A percentile compares a stretch with the other conserved stretches of the same genome.
These are phyloP conservation scores for Colletotrichum siamense DNA, from an alignment of 2,329 filamentous ascomycete species.

Conservation along the genomic window DNA sequence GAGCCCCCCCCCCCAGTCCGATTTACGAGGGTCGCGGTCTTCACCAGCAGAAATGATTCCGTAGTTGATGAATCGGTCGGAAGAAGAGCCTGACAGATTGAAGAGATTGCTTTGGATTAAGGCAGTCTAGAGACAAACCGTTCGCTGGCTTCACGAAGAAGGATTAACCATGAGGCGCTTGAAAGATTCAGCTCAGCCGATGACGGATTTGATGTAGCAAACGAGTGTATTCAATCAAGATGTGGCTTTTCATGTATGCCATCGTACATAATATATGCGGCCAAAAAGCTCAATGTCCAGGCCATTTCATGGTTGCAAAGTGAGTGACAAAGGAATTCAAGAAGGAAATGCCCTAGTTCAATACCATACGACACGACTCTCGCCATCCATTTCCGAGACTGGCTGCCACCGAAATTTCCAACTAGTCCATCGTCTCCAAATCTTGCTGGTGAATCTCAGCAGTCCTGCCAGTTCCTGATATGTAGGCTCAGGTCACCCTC, in stretches of 20 bases:
- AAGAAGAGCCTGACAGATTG: too few species aligned
- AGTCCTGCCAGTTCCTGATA: neutral
- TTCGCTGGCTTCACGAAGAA: too few species aligned
- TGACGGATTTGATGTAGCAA: neutral
- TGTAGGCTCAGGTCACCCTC: neutral
- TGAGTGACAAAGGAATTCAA: neutral
- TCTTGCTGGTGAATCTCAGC: neutral
- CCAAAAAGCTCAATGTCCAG: neutral
- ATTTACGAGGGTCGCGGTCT: neutral
- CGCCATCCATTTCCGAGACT: neutral
- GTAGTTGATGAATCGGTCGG: neutral
- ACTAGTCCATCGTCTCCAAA: neutral
- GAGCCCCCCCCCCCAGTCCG: rapidly evolving
- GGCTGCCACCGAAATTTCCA: neutral
- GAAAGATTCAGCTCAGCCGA: too few species aligned
- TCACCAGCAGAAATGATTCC: neutral
- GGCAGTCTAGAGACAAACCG: too few species aligned
- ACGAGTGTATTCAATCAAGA: neutral
- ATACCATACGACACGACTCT: neutral
- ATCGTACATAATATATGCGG: neutral
- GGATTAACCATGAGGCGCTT: neutral
- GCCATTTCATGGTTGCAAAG: neutral
- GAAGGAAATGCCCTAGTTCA: neutral
- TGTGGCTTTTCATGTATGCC: neutral
- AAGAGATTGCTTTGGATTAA: too few species aligned